These are phyloP conservation scores for Xerocomus amazonicus DNA, from an alignment of 1,284 basidiomycete species.

Conservation along the genomic window DNA sequence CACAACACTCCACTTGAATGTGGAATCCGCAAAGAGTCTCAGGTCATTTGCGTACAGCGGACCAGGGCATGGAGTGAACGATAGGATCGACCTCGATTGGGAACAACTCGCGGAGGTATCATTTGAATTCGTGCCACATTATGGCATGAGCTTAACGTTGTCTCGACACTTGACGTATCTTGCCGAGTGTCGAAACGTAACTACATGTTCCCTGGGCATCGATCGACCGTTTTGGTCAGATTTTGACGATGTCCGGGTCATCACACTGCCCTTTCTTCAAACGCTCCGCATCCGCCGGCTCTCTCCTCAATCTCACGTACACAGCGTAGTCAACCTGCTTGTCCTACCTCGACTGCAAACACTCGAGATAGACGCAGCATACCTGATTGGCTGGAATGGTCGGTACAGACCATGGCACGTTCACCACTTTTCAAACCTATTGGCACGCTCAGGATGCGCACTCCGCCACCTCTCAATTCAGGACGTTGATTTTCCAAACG, in stretches of 20 bases:
- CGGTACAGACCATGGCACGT: constrained; percentile 5
- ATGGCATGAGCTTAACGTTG: constrained; percentile 2
- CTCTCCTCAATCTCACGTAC: not conserved
- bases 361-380: constrained; percentile 14
- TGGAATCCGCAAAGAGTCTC: constrained; percentile 14
- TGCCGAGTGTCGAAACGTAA: constrained; percentile 15
- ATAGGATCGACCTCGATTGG: constrained; percentile 12
- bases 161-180: constrained; percentile 6
- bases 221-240: constrained; percentile 1
- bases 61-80: not conserved
- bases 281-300: constrained; percentile 18
- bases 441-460: constrained; percentile 12
- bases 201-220: constrained; percentile 16
- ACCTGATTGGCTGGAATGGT: not conserved
- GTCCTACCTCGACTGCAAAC: constrained; percentile 17
- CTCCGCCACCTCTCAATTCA: constrained; percentile 18
- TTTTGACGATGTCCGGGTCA: not conserved
- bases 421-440: constrained; percentile 16
- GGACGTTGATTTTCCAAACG: constrained; percentile 18
- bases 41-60: constrained; percentile 19
- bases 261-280: constrained; percentile 11
- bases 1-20: not conserved
- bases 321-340: constrained; percentile 7
- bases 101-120: constrained; percentile 12
- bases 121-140: constrained; percentile 9